phyloP scores from a whole-genome alignment of 495 filamentous ascomycete genomes.

The Penicillium paxilli region DNA sequence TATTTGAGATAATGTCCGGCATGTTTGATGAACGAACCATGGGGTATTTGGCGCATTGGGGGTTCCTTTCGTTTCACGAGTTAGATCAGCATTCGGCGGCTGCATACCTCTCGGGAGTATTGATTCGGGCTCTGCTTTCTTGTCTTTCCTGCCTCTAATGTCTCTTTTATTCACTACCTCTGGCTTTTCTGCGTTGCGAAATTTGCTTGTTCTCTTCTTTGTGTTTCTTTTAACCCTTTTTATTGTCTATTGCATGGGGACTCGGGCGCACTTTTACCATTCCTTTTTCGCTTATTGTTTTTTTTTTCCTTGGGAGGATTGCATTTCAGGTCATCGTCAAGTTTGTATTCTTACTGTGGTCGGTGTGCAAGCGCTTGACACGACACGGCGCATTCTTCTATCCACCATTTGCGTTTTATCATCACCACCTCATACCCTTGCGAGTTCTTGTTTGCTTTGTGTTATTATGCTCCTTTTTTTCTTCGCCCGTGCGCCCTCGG shows the following conservation, averaged over 20 bases:
- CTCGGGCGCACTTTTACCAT: conserved; percentile 37
- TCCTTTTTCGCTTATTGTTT: conserved; percentile 24
- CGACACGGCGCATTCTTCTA: conserved; percentile 24
- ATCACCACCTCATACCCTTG: conserved; percentile 32
- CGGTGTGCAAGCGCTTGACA: conserved; percentile 16
- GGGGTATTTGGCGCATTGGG: conserved; percentile 49
- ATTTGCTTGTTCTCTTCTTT: conserved; percentile 5
- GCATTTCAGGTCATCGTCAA: conserved; percentile 37
- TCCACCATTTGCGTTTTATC: conserved; percentile 31
- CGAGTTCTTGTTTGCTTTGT: conserved; percentile 17
- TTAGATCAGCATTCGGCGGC: conserved; percentile 52
- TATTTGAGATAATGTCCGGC: conserved; percentile 45
- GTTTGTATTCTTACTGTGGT: conserved; percentile 35
- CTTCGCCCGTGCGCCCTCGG: conserved; percentile 10
- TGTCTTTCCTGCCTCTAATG: conserved; percentile 18
- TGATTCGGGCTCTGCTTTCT: conserved; percentile 38
- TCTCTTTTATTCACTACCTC: conserved; percentile 3
- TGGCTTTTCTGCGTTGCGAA: not conserved
- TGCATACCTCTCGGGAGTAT: conserved; percentile 46
- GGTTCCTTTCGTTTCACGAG: conserved; percentile 39
- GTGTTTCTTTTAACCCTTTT: conserved; percentile 8
- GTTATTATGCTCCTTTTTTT: conserved; percentile 9
- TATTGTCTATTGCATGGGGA: conserved; percentile 34
- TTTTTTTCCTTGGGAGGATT: conserved; percentile 36
- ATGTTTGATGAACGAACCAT: conserved; percentile 47